Base-by-base conservation (phyloP, 192 early-diverging fungal genomes). In the Linnemannia exigua region DNA sequence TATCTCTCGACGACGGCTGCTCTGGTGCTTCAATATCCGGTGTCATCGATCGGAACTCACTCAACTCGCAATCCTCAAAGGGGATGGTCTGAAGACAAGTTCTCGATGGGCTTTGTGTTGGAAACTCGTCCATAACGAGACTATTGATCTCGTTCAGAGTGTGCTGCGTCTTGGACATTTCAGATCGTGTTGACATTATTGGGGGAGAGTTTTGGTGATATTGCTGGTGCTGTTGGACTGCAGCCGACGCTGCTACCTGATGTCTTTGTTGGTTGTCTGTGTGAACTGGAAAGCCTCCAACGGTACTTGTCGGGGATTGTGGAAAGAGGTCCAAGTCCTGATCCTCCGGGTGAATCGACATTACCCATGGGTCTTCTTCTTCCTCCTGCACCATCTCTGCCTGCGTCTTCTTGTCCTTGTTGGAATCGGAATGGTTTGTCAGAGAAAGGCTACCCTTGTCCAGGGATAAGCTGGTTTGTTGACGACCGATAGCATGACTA, bases 131-230 rank as follows among this genome's bases (percentile, higher is more conserved):
- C 50, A 69, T 28, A 3, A 80, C 47, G 52, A 80, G 25, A 6
- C 54, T 7, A 14, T 80, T 72, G 51, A 80, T 80, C 12, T 80
- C 79, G n/a, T 69, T 44, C 20, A 80, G 61, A 25, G 79, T 72
- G n/a, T 80, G 7, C 6, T 44, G 72, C 7, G 54, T 41, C 15
- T 74, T 33, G 0, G 63, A 74, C 14, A 54, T 17, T 14, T 20
- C 2, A 1, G 72, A 52, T 15, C 11, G 72, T 31, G 72, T 33
- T 1, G 58, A 67, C 58, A 61, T 31, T 61, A 25, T 11, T 11
- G 28, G 25, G 1, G 25, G 25, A 22, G 28, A 14, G 25, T 61
- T 31, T 11, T 61, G 58, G 58, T 0, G 22, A 7, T 61, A 25
- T 9, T 31, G 9, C 22, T 31, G 0, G 58, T 25, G 4, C 1